Conservation (phyloP, 2,329 filamentous ascomycete genomes). For the Cladorrhinum sp. region DNA sequence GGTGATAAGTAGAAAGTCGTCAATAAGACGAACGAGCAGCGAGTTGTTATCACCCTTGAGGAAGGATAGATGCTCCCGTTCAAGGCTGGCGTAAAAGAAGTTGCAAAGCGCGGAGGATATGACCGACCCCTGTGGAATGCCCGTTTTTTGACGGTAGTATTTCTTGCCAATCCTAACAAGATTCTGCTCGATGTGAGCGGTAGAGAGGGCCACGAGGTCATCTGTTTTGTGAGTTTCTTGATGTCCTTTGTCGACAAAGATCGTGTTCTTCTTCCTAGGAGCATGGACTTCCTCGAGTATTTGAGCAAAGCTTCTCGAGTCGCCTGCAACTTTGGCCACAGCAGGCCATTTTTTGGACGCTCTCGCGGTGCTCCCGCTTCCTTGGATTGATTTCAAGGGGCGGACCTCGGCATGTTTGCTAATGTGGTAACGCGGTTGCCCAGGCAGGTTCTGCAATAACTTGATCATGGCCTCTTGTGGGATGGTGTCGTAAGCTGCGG, state of each 20-base stretch:
- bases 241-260: slow-evolving; percentile 71
- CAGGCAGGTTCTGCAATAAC: slow-evolving; percentile 59
- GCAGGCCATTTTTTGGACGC: slow-evolving; percentile 50
- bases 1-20: slow-evolving; percentile 90
- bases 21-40: slow-evolving; percentile 77
- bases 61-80: slow-evolving; percentile 57
- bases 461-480: slow-evolving; percentile 72
- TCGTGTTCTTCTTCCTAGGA: slow-evolving; percentile 57
- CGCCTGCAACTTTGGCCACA: slow-evolving; percentile 44
- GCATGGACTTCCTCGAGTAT: slow-evolving; percentile 41
- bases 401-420: slow-evolving; percentile 72
- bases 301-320: slow-evolving; percentile 44
- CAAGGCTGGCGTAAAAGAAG: slow-evolving; percentile 91
- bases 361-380: slow-evolving; percentile 30
- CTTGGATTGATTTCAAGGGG: slow-evolving; percentile 32
- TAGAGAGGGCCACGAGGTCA: slow-evolving; percentile 65
- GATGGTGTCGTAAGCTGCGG: slow-evolving; percentile 92
- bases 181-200: slow-evolving; percentile 79
- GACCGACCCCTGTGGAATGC: slow-evolving; percentile 91
- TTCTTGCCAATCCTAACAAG: slow-evolving; percentile 85
- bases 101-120: slow-evolving; percentile 86
- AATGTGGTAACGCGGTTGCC: slow-evolving; percentile 63
- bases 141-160: slow-evolving; percentile 80
- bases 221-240: slow-evolving; percentile 55
- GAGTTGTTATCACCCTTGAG: slow-evolving; percentile 45